Evolutionary conservation across 1,284 basidiomycete species (phyloP), one percentile per base, ranked within the genome.

Genomic region (Phylloboletellus chloephorus): DNA sequence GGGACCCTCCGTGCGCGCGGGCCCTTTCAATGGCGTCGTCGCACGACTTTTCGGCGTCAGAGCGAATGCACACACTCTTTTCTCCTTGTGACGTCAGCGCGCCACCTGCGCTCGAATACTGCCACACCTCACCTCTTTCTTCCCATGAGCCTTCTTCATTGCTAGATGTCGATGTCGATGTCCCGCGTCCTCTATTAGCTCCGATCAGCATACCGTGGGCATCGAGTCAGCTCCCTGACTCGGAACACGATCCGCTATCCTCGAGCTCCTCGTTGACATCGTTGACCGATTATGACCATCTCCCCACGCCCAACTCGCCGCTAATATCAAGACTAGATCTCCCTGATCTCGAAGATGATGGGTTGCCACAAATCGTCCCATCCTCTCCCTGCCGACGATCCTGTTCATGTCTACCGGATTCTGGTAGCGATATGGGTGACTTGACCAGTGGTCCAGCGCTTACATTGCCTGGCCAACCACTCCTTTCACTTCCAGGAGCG

Each of bases 401-500:
- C 2, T 65, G 36, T 33, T 46, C 55, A 5, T 31, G 36, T 24
- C 49, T 66, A 5, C 67, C 66, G 8, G 65, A 68, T 20, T 37
- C 47, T 16, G 58, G 63, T 17, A 23, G 55, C 41, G 53, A 53
- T 29, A 48, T 53, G 32, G 38, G 23, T 17, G 43, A 49, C 43
- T 38, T 40, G 33, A 38, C 39, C 23, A 31, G 31, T 13, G 42
- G 48, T 40, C 25, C 48, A 25, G 37, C 35, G 7, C 31, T 45
- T 37, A 16, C 43, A 6, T 44, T 51, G 13, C 45, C 61, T 16
- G 31, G 59, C 19, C 46, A 47, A 33, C 44, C 45, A 5, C 31
- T 64, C 5, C 28, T 67, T 20, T 66, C 67, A 2, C 54, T 68
- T 9, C 64, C 67, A 1, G 67, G 65, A 5, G 66, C 54, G n/a